Conservation (phyloP, 345 rosid genomes). For the Eucalyptus sideroxylon region DNA sequence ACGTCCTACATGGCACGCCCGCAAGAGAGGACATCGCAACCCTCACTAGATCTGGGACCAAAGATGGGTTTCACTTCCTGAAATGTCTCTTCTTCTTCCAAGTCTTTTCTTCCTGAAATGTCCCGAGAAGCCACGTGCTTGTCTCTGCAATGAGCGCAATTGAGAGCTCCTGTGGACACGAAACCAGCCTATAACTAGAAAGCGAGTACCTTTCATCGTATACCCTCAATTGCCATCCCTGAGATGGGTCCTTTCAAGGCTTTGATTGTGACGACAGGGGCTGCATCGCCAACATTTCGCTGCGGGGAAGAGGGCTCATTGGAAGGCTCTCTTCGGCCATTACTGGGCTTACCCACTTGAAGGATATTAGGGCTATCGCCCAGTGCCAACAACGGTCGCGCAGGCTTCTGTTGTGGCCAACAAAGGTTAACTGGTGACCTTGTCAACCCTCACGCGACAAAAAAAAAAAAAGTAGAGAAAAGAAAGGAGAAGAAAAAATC, state of each 20-base stretch:
- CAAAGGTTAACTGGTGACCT: fast-evolving
- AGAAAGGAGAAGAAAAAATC: fast-evolving
- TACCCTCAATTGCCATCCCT: background rate
- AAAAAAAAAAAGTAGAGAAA: too few relatives aligned
- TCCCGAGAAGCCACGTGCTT: background rate
- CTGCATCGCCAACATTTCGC: background rate
- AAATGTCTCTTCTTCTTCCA: background rate
- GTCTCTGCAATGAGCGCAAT: background rate
- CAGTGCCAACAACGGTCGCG: fast-evolving
- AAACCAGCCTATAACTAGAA: background rate
- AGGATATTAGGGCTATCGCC: background rate
- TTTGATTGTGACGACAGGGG: background rate
- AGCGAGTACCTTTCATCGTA: background rate
- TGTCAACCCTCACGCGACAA: fast-evolving
- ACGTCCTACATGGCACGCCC: fast-evolving
- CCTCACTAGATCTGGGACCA: fast-evolving
- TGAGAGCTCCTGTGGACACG: fast-evolving
- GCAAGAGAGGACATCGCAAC: background rate
- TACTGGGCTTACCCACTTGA: background rate
- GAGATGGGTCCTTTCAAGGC: background rate
- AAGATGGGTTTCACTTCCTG: background rate
- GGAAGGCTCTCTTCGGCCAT: background rate
- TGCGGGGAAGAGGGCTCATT: background rate
- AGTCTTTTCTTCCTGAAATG: background rate
- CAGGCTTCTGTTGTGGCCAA: fast-evolving